These are phyloP conservation scores for Dichotomocladium elegans DNA, from an alignment of 371 early-diverging fungal species.

Conservation along the genomic window DNA sequence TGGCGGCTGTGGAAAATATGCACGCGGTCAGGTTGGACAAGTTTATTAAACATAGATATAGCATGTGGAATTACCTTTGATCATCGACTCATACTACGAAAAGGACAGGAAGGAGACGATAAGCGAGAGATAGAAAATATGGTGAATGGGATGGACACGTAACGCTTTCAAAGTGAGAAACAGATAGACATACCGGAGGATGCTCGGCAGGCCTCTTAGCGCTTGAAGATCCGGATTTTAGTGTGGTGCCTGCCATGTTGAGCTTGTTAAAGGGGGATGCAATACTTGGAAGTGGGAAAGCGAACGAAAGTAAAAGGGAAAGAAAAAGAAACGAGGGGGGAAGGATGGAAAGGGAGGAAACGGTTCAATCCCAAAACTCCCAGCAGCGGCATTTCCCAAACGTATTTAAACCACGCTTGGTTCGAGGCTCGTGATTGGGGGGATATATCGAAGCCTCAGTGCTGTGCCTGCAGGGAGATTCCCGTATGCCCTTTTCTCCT, in stretches of 20 bases:
- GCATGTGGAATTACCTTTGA: slow-evolving; percentile 25
- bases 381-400: too few relatives aligned
- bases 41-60: neutral
- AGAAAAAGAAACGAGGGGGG: slow-evolving; percentile 4
- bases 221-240: slow-evolving; percentile 14
- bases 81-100: slow-evolving; percentile 45
- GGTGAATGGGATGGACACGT: neutral
- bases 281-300: too few relatives aligned
- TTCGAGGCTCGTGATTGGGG: too few relatives aligned
- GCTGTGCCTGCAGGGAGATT: too few relatives aligned
- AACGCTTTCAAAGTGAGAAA: neutral
- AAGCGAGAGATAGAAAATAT: neutral
- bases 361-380: too few relatives aligned
- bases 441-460: too few relatives aligned
- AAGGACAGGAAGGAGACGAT: slow-evolving; percentile 1
- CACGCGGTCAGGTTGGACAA: neutral
- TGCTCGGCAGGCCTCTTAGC: slow-evolving; percentile 31
- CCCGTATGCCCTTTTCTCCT: too few relatives aligned
- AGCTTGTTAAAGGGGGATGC: too few relatives aligned
- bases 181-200: slow-evolving; percentile 33
- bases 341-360: slow-evolving; percentile 1
- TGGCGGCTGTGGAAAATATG: slow-evolving; percentile 38
- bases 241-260: slow-evolving; percentile 4
- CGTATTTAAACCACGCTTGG: too few relatives aligned
- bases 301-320: too few relatives aligned